A percentile compares a stretch with the other conserved stretches of the same genome.
Evolutionary conservation across 176 grass and related monocot species (phyloP).

Genomic region (Coix lacrymajobi): DNA sequence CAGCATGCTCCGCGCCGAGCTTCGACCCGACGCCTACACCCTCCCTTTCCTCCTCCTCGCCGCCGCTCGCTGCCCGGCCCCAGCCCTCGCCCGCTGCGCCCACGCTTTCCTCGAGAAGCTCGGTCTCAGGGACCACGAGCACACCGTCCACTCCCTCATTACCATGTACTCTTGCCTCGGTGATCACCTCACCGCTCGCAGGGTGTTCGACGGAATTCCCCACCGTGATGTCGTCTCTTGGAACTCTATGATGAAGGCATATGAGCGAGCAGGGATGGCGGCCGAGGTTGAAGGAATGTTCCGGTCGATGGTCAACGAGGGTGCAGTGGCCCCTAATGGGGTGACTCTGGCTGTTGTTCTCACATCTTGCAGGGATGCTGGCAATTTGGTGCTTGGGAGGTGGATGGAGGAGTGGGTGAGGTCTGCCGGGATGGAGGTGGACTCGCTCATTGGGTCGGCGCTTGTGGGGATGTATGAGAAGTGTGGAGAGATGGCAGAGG

Average conservation of each 20-base stretch:
- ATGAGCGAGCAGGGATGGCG: slow-evolving; percentile 3
- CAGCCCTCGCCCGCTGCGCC: not conserved
- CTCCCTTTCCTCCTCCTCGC: slow-evolving; percentile 45
- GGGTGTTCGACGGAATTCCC: slow-evolving; percentile 42
- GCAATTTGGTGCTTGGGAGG: slow-evolving; percentile 38
- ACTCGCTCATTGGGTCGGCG: slow-evolving; percentile 39
- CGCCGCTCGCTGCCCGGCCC: slow-evolving; percentile 24
- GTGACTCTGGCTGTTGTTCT: slow-evolving; percentile 26
- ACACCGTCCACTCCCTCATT: slow-evolving; percentile 36
- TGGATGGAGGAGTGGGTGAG: slow-evolving; percentile 51
- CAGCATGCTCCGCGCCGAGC: slow-evolving; percentile 26
- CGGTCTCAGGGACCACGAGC: slow-evolving; percentile 16
- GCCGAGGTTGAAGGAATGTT: slow-evolving; percentile 5
- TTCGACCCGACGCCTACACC: slow-evolving; percentile 36
- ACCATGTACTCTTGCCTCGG: slow-evolving; percentile 32
- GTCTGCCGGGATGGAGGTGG: slow-evolving; percentile 18
- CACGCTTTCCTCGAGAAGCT: slow-evolving; percentile 38
- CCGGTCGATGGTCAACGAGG: not conserved
- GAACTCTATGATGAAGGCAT: slow-evolving; percentile 37
- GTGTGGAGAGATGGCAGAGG: slow-evolving; percentile 52
- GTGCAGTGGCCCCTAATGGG: not conserved
- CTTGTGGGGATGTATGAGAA: slow-evolving; percentile 80
- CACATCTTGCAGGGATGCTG: slow-evolving; percentile 45
- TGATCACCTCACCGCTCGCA: not conserved
- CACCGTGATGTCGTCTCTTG: slow-evolving; percentile 34